These are phyloP conservation scores for Gossypium gossypioides DNA, from an alignment of 441 rosid species.

Conservation along the genomic window DNA sequence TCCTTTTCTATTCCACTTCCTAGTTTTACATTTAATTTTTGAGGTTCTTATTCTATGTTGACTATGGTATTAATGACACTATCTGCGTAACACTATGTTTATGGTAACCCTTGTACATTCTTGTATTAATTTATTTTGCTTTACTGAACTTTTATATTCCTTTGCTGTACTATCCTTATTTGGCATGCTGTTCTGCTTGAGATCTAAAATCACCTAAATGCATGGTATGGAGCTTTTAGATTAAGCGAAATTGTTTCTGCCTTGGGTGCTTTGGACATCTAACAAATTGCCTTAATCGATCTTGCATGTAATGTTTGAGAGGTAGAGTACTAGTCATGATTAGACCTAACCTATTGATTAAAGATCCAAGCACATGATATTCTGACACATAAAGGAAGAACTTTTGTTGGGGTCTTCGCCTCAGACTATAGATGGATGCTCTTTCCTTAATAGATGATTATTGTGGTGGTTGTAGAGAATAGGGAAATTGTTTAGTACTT, in stretches of 20 bases:
- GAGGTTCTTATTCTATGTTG: neutral
- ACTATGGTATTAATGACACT: neutral
- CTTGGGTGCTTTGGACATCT: neutral
- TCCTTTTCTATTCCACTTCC: constrained; percentile 4
- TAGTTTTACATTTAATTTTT: neutral
- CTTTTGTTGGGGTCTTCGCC: neutral
- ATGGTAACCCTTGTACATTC: neutral
- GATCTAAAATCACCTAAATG: constrained; percentile 12
- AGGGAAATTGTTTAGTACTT: neutral
- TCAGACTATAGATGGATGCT: neutral
- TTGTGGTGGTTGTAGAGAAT: constrained; percentile 2
- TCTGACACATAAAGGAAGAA: neutral
- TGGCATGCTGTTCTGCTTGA: neutral
- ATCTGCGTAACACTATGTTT: constrained; percentile 6
- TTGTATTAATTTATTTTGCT: neutral
- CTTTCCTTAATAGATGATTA: neutral
- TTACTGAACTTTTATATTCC: constrained; percentile 4
- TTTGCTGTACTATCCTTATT: constrained; percentile 13
- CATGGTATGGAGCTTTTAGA: neutral
- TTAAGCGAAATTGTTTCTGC: neutral
- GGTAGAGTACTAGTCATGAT: neutral
- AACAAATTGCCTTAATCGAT: neutral
- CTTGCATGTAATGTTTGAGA: neutral
- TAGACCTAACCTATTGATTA: neutral
- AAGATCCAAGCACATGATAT: neutral